A percentile compares a stretch with the other conserved stretches of the same genome.
phyloP scores from a whole-genome alignment of 129 eudicot species.

The Glebionis coronaria region DNA sequence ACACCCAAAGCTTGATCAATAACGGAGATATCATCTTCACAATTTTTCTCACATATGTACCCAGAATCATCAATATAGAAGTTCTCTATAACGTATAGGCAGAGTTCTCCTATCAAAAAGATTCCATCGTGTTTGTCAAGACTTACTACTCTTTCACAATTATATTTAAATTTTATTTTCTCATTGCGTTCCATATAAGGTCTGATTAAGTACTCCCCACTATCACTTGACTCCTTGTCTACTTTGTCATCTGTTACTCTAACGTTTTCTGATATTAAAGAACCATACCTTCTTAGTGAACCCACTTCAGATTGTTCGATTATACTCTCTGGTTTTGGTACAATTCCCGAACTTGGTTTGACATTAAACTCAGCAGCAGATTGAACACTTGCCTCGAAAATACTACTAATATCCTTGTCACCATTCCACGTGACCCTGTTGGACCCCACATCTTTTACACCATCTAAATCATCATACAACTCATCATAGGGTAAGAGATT shows the following conservation, averaged over 20 bases:
- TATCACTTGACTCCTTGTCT: slow-evolving; percentile 79
- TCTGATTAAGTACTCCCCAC: slow-evolving; percentile 85
- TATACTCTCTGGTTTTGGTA: slow-evolving; percentile 61
- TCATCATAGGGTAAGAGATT: slow-evolving; percentile 52
- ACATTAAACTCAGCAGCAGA: slow-evolving; percentile 64
- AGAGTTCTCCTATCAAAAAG: slow-evolving; percentile 90
- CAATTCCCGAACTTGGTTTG: slow-evolving; percentile 46
- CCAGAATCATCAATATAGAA: slow-evolving; percentile 87
- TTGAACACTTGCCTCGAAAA: slow-evolving; percentile 67
- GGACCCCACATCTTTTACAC: slow-evolving; percentile 55
- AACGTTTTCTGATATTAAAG: slow-evolving; percentile 54
- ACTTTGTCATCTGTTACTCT: slow-evolving; percentile 58
- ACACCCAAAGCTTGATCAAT: slow-evolving; percentile 98
- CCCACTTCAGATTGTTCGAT: slow-evolving; percentile 63
- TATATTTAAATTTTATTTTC: slow-evolving; percentile 74
- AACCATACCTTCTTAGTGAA: slow-evolving; percentile 61
- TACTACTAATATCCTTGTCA: slow-evolving; percentile 70
- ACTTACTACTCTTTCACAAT: slow-evolving; percentile 91
- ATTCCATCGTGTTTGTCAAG: slow-evolving; percentile 98
- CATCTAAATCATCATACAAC: slow-evolving; percentile 56
- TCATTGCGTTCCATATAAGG: slow-evolving; percentile 89
- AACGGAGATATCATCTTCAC: slow-evolving; percentile 80
- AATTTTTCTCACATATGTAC: slow-evolving; percentile 84
- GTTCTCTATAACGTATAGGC: slow-evolving; percentile 82
- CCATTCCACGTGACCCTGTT: slow-evolving; percentile 65